Percentiles rank a stretch among this genome's conserved stretches.
phyloP scores from a whole-genome alignment of 2,329 filamentous ascomycete genomes.

The Fusarium sp. region DNA sequence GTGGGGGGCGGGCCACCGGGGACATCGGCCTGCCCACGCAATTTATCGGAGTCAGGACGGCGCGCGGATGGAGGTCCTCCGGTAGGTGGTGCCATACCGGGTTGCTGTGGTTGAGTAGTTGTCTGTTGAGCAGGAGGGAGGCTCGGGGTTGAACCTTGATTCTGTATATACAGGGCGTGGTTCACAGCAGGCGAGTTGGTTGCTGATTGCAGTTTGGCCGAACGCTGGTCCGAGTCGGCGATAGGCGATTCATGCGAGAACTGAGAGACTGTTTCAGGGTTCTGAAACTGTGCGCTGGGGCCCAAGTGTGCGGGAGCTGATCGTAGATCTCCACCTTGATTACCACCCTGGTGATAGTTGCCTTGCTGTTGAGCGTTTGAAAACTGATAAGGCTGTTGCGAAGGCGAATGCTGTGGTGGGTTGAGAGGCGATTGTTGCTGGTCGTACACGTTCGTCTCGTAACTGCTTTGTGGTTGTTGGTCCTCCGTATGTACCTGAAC shows the following conservation, averaged over 20 bases:
- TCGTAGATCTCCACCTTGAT: conserved; percentile 52
- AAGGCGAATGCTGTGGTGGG: conserved; percentile 25
- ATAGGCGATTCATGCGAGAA: conserved; percentile 71
- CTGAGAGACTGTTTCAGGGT: conserved; percentile 71
- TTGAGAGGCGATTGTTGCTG: conserved; percentile 45
- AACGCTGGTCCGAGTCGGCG: conserved; percentile 60
- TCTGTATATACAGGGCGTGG: conserved; percentile 53
- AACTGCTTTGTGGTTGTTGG: conserved; percentile 51
- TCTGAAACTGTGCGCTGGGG: conserved; percentile 52
- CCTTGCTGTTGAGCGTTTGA: conserved; percentile 52
- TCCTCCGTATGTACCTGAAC: conserved; percentile 33
- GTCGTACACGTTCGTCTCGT: conserved; percentile 55
- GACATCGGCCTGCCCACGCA: conserved; percentile 57
- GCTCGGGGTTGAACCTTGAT: conserved; percentile 49
- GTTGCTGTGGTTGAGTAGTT: conserved; percentile 48
- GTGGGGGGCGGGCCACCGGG: conserved; percentile 61
- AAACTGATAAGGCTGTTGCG: conserved; percentile 41
- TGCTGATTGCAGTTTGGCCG: conserved; percentile 56
- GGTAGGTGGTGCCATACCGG: conserved; percentile 61
- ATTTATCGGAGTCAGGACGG: conserved; percentile 63
- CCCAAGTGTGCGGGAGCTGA: conserved; percentile 52
- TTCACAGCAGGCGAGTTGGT: conserved; percentile 59
- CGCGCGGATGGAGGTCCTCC: conserved; percentile 58
- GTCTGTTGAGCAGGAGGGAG: conserved; percentile 47
- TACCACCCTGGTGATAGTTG: conserved; percentile 43